Evolutionary conservation across 2,329 filamentous ascomycete genomes (phyloP).

Genomic region (Apiospora marii): DNA sequence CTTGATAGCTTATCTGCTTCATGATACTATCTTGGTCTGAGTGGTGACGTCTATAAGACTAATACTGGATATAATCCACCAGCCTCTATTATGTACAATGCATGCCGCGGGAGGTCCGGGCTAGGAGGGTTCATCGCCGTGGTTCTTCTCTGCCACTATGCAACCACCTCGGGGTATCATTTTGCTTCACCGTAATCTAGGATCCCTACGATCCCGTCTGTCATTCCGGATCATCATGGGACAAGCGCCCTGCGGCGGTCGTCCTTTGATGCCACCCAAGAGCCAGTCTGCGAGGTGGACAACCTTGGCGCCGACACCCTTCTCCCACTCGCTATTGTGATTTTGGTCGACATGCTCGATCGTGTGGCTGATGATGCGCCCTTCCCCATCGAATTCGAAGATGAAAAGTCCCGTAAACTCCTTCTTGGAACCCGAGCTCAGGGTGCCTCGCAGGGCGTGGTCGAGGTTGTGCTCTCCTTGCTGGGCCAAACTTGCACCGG

Average conservation of each 20-base stretch:
- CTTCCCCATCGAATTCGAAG: slow-evolving; percentile 92
- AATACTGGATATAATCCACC: neutral
- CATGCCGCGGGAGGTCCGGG: neutral
- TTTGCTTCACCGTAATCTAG: slow-evolving; percentile 2
- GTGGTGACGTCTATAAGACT: slow-evolving; percentile 12
- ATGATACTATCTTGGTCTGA: neutral
- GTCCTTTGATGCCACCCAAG: slow-evolving; percentile 73
- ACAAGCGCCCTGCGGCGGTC: slow-evolving; percentile 27
- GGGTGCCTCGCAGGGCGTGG: slow-evolving; percentile 44
- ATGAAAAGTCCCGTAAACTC: slow-evolving; percentile 93
- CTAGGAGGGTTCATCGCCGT: neutral
- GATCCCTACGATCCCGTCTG: slow-evolving; percentile 7
- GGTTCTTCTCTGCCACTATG: neutral
- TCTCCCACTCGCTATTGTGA: slow-evolving; percentile 83
- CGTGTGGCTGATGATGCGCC: slow-evolving; percentile 84
- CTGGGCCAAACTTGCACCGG: slow-evolving; percentile 37
- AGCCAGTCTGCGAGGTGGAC: slow-evolving; percentile 96
- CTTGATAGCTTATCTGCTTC: neutral
- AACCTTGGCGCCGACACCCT: slow-evolving; percentile 79
- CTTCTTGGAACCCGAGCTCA: slow-evolving; percentile 67
- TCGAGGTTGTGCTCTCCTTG: slow-evolving; percentile 46
- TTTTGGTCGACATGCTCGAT: slow-evolving; percentile 95
- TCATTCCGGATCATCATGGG: slow-evolving; percentile 9
- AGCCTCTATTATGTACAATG: neutral
- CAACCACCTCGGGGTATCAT: slow-evolving; percentile 18